These are phyloP conservation scores for Teratosphaeria nubilosa DNA, from an alignment of 2,329 filamentous ascomycete species.

Conservation along the genomic window DNA sequence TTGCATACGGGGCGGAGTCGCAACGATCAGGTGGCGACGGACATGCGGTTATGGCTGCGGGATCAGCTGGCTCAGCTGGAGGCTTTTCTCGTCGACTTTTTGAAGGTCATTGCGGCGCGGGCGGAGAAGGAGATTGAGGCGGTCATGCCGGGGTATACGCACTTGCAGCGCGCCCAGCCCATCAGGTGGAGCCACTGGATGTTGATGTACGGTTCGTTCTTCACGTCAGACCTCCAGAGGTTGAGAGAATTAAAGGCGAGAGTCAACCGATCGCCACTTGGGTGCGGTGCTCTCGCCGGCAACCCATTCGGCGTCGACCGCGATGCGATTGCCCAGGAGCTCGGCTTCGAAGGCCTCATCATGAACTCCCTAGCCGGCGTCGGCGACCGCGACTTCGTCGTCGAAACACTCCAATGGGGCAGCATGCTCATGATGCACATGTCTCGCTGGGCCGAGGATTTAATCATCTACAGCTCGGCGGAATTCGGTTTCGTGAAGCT, in stretches of 20 bases:
- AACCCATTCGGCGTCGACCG: constrained; percentile 76
- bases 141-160: constrained; percentile 82
- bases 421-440: constrained; percentile 70
- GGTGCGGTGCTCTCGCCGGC: constrained; percentile 67
- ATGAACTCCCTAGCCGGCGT: constrained; percentile 71
- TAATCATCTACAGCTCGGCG: constrained; percentile 69
- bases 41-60: constrained; percentile 83
- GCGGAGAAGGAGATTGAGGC: constrained; percentile 66
- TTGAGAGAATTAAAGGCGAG: constrained; percentile 61
- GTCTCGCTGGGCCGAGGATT: constrained; percentile 70
- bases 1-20: constrained; percentile 78
- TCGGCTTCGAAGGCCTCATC: constrained; percentile 66
- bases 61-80: constrained; percentile 65
- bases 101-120: constrained; percentile 57
- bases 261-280: constrained; percentile 64
- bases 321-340: constrained; percentile 66
- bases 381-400: constrained; percentile 70
- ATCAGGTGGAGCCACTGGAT: constrained; percentile 78
- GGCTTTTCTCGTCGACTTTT: constrained; percentile 54
- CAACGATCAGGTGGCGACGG: constrained; percentile 83
- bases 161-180: constrained; percentile 72
- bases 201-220: constrained; percentile 61
- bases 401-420: constrained; percentile 73
- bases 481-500: constrained; percentile 69
- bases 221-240: constrained; percentile 65